Base-by-base conservation (phyloP, 169 alveolate genomes). In the Eimeria praecox region DNA sequence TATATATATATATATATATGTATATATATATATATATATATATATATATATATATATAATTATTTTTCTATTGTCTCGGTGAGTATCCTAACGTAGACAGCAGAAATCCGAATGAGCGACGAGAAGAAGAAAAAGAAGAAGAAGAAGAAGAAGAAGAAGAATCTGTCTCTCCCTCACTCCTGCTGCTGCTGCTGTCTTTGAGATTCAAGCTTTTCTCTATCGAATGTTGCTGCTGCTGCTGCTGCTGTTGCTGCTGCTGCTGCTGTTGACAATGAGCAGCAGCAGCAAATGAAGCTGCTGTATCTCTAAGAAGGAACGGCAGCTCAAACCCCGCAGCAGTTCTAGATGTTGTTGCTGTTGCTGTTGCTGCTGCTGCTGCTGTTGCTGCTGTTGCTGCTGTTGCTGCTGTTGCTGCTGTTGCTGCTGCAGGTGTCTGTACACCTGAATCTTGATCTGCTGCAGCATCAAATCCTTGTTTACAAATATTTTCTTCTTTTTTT, bases 211-310 rank as follows among this genome's bases (percentile, higher is more conserved):
- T n/a, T 3, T 64, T 40, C 18, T 42, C 64, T 64, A 42, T 30
- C 6, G 22, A 40, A 30, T 78, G 89, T 35, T 38, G 85, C 85
- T 73, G 85, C 85, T 73, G 85, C 85, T 73, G 85, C 85, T 73
- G 85, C n/a, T n/a, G n/a, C n/a, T n/a, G n/a, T n/a, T n/a, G 66
- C 64, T 78, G 89, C 64, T 38, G 85, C 85, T 73, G 85, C 85
- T 73, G 85, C 85, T 73, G 85, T 49, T 73, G 85, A 24, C 85
- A 73, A 18, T 49, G 85, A 8, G 85, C 85, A 35, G 85, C 85
- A 38, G 49, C 52, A 33, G 85, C 56, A 49, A 49, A 49, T 8
- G 56, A 5, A 49, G 56, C 42, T 6, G 85, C 42, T 18, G 75
- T 22, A 4, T 64, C 75, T 1, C 75, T 64, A 30, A 22, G 14